Evolutionary conservation across 495 filamentous ascomycete genomes (phyloP).

Genomic region (Ramalina intermedia): DNA sequence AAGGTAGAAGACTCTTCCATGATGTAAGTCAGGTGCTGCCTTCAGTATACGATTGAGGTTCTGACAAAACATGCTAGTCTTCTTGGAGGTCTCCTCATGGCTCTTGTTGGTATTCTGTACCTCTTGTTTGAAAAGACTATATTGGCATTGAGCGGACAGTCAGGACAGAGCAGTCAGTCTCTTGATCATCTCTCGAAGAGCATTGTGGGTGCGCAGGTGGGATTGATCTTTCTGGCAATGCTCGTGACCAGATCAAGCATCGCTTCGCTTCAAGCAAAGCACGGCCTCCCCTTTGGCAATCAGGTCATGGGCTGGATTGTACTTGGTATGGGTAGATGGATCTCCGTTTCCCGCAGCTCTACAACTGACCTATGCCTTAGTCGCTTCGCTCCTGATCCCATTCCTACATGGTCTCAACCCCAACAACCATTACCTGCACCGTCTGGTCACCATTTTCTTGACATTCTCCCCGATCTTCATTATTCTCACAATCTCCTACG

Average conservation of each 20-base stretch:
- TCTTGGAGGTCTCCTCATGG: constrained; percentile 66
- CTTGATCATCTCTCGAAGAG: constrained; percentile 33
- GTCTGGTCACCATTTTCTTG: constrained; percentile 78
- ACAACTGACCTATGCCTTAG: constrained; percentile 21
- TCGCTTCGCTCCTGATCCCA: constrained; percentile 64
- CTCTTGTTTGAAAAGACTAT: constrained; percentile 67
- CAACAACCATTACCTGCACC: constrained; percentile 80
- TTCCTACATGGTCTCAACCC: constrained; percentile 68
- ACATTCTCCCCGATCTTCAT: constrained; percentile 90
- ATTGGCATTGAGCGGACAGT: constrained; percentile 24
- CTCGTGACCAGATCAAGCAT: constrained; percentile 73
- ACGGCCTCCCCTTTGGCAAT: constrained; percentile 80
- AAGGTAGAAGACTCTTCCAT: constrained; percentile 65
- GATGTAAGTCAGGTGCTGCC: constrained; percentile 44
- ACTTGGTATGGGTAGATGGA: constrained; percentile 41
- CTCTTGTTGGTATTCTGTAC: constrained; percentile 62
- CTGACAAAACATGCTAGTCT: constrained; percentile 32
- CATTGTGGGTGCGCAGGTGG: constrained; percentile 52
- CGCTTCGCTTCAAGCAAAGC: constrained; percentile 67
- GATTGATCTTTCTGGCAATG: constrained; percentile 73
- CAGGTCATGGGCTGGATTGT: constrained; percentile 78
- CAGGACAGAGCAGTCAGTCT: constrained; percentile 22
- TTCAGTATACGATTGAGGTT: no score
- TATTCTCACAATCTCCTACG: constrained; percentile 94
- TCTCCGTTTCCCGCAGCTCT: neutral